phyloP scores from a whole-genome alignment of 495 filamentous ascomycete genomes.

The Parathielavia hyrcaniae region DNA sequence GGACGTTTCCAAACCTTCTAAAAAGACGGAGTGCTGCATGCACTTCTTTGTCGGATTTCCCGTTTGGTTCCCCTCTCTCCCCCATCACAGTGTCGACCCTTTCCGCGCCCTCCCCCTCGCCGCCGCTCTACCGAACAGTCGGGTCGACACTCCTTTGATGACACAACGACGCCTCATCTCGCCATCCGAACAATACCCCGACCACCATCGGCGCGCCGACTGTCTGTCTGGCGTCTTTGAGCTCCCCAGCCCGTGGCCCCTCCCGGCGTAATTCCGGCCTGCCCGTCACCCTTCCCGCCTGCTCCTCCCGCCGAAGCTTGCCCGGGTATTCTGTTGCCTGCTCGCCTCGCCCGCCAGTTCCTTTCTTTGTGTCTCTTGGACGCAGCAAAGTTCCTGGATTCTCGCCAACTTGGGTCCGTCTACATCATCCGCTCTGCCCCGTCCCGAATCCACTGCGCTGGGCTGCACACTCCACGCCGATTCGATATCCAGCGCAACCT shows the following conservation, averaged over 20 bases:
- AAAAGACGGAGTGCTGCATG: conserved; percentile 20
- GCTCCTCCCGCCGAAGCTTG: background rate
- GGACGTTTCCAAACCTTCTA: conserved; percentile 18
- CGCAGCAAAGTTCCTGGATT: background rate
- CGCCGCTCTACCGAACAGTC: conserved; percentile 5
- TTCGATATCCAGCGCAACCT: background rate
- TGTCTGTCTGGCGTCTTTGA: conserved; percentile 11
- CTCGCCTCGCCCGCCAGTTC: background rate
- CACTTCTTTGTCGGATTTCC: conserved; percentile 26
- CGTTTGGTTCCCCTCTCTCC: conserved; percentile 25
- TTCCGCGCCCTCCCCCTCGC: conserved; percentile 7
- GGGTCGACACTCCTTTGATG: conserved; percentile 7
- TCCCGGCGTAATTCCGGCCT: conserved; percentile 3
- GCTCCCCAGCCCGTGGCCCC: background rate
- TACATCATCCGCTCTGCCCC: background rate
- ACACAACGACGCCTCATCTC: background rate
- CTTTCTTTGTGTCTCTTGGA: background rate
- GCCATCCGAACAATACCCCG: background rate
- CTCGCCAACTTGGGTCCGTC: background rate
- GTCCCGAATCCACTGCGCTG: background rate
- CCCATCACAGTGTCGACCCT: background rate
- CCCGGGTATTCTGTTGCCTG: background rate
- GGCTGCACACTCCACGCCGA: background rate
- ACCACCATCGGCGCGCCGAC: background rate
- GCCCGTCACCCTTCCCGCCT: background rate